Percentiles rank a stretch among this genome's conserved stretches.
Conservation (phyloP, 768 basidiomycete genomes). For the Pholiota conissans region DNA sequence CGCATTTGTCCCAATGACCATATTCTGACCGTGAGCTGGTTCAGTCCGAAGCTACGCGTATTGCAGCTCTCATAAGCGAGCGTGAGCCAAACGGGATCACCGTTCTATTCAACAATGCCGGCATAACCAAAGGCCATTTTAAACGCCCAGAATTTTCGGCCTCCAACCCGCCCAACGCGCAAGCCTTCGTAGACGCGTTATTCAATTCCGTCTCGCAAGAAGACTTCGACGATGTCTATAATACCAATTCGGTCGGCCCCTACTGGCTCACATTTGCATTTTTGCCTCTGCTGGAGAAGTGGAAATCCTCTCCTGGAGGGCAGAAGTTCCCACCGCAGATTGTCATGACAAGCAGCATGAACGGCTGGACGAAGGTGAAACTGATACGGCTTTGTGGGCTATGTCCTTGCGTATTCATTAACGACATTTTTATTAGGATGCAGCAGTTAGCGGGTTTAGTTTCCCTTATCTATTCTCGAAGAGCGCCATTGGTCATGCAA, state of each 20-base stretch:
- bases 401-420: neutral
- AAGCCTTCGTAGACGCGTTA: slow-evolving; percentile 6
- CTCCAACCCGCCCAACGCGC: neutral
- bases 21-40: neutral
- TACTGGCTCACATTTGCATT: slow-evolving; percentile 9
- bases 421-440: slow-evolving; percentile 3
- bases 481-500: slow-evolving; percentile 5
- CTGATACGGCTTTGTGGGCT: neutral
- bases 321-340: slow-evolving; percentile 2
- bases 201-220: slow-evolving; percentile 9
- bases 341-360: slow-evolving; percentile 11
- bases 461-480: slow-evolving; percentile 5
- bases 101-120: slow-evolving; percentile 8
- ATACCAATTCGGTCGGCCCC: slow-evolving; percentile 4
- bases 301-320: slow-evolving; percentile 2
- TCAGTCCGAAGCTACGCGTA: slow-evolving; percentile 3
- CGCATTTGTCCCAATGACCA: neutral
- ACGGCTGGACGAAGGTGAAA: slow-evolving; percentile 7
- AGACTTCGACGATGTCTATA: neutral
- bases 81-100: slow-evolving; percentile 3
- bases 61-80: slow-evolving; percentile 4
- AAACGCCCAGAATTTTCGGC: neutral
- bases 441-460: slow-evolving; percentile 7
- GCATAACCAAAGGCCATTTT: neutral
- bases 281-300: slow-evolving; percentile 4